Evolutionary conservation across 2,329 filamentous ascomycete genomes (phyloP).

Genomic region (Zymoseptoria tritici): DNA sequence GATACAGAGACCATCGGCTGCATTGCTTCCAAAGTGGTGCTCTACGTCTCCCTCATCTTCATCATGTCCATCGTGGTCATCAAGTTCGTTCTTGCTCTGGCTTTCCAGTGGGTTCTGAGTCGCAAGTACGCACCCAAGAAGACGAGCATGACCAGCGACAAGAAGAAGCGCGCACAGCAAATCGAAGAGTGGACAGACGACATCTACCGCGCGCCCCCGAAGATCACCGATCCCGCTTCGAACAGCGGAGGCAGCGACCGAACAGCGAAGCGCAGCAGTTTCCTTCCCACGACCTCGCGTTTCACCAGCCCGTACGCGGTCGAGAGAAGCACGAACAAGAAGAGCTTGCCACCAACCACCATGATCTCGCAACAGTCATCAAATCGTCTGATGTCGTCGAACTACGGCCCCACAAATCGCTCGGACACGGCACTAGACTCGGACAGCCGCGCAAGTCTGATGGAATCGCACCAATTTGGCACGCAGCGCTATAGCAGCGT

Average conservation of each 20-base stretch:
- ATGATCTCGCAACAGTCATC: slow-evolving; percentile 87
- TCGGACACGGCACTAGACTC: slow-evolving; percentile 48
- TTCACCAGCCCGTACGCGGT: slow-evolving; percentile 86
- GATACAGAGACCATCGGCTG: slow-evolving; percentile 95
- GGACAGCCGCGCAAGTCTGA: slow-evolving; percentile 33
- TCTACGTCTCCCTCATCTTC: slow-evolving; percentile 86
- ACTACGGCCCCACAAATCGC: slow-evolving; percentile 58
- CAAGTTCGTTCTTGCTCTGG: slow-evolving; percentile 79
- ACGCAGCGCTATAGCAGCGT: slow-evolving; percentile 48
- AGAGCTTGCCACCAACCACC: slow-evolving; percentile 64
- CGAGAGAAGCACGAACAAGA: slow-evolving; percentile 51
- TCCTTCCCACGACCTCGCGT: slow-evolving; percentile 86
- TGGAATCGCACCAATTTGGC: slow-evolving; percentile 32
- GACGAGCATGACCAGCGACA: slow-evolving; percentile 73
- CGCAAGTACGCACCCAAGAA: slow-evolving; percentile 76
- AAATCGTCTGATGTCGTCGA: slow-evolving; percentile 61
- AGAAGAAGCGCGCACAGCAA: slow-evolving; percentile 78
- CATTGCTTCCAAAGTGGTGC: slow-evolving; percentile 92
- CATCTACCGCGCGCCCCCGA: slow-evolving; percentile 84
- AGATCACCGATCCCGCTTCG: slow-evolving; percentile 63
- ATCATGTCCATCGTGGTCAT: slow-evolving; percentile 81
- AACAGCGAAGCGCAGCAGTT: slow-evolving; percentile 73
- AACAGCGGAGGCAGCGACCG: slow-evolving; percentile 57
- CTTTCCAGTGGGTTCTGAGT: slow-evolving; percentile 96
- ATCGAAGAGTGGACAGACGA: slow-evolving; percentile 98